Conservation (phyloP, 805 yeast genomes). For the Candida glaebosa region DNA sequence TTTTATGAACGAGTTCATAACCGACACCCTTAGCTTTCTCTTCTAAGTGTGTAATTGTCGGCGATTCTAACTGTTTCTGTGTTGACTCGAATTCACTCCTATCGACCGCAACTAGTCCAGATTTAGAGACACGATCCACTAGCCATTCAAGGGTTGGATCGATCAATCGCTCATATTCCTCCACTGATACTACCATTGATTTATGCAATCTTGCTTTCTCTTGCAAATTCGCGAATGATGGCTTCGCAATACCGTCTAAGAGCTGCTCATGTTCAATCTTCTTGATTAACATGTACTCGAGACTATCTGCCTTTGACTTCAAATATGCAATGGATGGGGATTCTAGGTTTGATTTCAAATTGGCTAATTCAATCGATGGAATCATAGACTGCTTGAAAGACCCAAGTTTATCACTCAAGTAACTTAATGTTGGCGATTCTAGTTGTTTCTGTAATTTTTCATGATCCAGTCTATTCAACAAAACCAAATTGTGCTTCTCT, state of each 20-base stretch:
- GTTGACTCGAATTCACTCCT: constrained; percentile 14
- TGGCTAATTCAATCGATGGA: constrained; percentile 6
- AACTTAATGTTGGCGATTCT: constrained; percentile 27
- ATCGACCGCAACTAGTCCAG: constrained; percentile 12
- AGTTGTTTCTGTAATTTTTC: constrained; percentile 8
- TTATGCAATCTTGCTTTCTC: constrained; percentile 17
- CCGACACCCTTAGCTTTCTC: constrained; percentile 14
- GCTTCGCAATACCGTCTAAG: constrained; percentile 14
- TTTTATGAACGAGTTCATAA: constrained; percentile 11
- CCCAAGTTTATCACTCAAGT: constrained; percentile 16
- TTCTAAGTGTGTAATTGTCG: constrained; percentile 16
- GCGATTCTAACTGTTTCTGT: constrained; percentile 10
- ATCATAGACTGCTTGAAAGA: not conserved
- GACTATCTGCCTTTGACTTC: constrained; percentile 19
- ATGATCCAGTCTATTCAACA: not conserved
- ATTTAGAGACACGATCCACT: constrained; percentile 6
- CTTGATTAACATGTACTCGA: constrained; percentile 11
- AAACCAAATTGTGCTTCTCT: constrained; percentile 17
- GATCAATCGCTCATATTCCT: constrained; percentile 17
- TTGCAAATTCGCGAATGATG: constrained; percentile 26
- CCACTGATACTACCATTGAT: constrained; percentile 15
- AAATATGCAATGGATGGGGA: constrained; percentile 32
- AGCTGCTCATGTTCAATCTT: constrained; percentile 6
- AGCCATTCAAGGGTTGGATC: constrained; percentile 20
- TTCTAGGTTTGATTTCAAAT: constrained; percentile 13